A percentile compares a stretch with the other conserved stretches of the same genome.
Conservation (phyloP, 345 rosid species). For the Draba incana region DNA sequence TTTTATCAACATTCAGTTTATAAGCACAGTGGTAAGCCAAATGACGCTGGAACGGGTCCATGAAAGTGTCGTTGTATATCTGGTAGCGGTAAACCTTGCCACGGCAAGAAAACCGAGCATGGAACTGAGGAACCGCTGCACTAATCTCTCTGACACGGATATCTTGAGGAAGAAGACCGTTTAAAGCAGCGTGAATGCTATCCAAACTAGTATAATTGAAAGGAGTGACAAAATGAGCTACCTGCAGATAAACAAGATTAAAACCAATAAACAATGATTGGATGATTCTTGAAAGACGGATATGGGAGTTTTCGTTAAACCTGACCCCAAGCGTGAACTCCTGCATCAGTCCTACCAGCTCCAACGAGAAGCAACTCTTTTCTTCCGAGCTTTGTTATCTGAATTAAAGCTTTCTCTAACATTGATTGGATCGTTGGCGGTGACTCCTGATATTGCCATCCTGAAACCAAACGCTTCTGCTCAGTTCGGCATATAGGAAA, state of each 20-base stretch:
- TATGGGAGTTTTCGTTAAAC: slow-evolving; percentile 41
- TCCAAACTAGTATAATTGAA: slow-evolving; percentile 74
- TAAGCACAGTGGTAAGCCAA: slow-evolving; percentile 65
- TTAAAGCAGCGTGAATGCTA: slow-evolving; percentile 69
- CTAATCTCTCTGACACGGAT: slow-evolving; percentile 82
- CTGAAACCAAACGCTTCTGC: slow-evolving; percentile 41
- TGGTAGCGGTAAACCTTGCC: slow-evolving; percentile 83
- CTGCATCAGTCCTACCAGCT: slow-evolving; percentile 89
- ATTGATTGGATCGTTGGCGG: slow-evolving; percentile 86
- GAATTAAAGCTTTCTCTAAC: slow-evolving; percentile 69
- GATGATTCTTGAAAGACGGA: slow-evolving; percentile 1
- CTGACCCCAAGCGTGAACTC: slow-evolving; percentile 99
- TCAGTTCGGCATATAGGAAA: slow-evolving; percentile 13
- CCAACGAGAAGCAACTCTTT: slow-evolving; percentile 73
- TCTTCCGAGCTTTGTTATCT: slow-evolving; percentile 66
- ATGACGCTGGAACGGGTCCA: slow-evolving; percentile 82
- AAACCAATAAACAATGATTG: slow-evolving; percentile 10
- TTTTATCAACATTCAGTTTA: slow-evolving; percentile 58
- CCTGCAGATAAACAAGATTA: slow-evolving; percentile 51
- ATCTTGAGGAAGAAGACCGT: slow-evolving; percentile 84
- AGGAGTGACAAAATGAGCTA: slow-evolving; percentile 90
- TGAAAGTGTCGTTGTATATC: slow-evolving; percentile 69
- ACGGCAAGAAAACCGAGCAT: slow-evolving; percentile 78
- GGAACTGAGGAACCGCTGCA: slow-evolving; percentile 75
- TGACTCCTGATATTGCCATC: slow-evolving; percentile 90